phyloP scores from a whole-genome alignment of 352 stramenopile genomes.

The Globisporangium emineosum region DNA sequence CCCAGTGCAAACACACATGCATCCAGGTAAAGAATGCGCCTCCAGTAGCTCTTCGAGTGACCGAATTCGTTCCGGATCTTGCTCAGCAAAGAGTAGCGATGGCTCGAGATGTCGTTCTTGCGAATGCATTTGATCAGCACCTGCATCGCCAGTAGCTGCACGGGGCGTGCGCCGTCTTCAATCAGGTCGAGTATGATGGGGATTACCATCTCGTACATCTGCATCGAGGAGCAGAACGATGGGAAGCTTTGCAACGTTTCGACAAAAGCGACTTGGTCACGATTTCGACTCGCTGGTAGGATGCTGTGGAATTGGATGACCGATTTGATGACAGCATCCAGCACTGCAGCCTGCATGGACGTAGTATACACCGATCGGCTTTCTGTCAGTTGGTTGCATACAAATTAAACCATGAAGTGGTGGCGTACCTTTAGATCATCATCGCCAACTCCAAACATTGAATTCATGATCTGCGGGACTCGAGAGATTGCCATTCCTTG shows the following conservation, averaged over 20 bases:
- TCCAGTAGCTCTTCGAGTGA: slow-evolving; percentile 72
- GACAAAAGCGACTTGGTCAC: slow-evolving; percentile 66
- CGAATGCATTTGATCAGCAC: slow-evolving; percentile 68
- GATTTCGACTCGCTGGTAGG: slow-evolving; percentile 57
- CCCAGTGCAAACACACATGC: slow-evolving; percentile 54
- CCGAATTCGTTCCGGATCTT: slow-evolving; percentile 71
- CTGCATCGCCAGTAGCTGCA: slow-evolving; percentile 66
- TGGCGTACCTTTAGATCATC: slow-evolving; percentile 65
- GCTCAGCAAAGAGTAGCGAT: slow-evolving; percentile 69
- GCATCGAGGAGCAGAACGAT: slow-evolving; percentile 18
- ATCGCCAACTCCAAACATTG: slow-evolving; percentile 46
- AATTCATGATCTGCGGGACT: slow-evolving; percentile 45
- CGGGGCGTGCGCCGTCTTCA: slow-evolving; percentile 68
- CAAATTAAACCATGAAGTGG: not conserved
- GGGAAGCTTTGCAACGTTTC: slow-evolving; percentile 60
- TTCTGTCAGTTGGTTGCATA: not conserved
- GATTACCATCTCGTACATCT: slow-evolving; percentile 39
- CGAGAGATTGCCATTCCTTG: slow-evolving; percentile 62
- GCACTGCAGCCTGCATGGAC: slow-evolving; percentile 28
- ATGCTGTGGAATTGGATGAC: slow-evolving; percentile 76
- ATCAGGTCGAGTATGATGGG: slow-evolving; percentile 79
- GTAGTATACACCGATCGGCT: not conserved
- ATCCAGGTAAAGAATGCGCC: slow-evolving; percentile 71
- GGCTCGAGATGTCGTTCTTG: slow-evolving; percentile 58
- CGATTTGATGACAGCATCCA: slow-evolving; percentile 61